These are phyloP conservation scores for Xylariaceae sp. DNA, from an alignment of 2,329 filamentous ascomycete species.

Conservation along the genomic window DNA sequence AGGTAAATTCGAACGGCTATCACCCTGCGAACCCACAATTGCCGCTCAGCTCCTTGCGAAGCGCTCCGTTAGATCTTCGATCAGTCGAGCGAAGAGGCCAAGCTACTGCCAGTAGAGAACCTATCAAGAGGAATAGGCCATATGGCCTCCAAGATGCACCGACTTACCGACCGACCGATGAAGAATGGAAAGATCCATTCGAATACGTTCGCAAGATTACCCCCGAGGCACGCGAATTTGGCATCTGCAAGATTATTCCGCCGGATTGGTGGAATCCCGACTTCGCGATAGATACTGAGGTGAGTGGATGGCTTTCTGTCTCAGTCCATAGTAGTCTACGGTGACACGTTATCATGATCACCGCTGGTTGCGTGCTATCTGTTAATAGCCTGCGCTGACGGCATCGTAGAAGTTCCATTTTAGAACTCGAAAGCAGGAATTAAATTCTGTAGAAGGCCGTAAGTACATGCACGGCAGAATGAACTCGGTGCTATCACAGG, in stretches of 20 bases:
- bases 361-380: neutral
- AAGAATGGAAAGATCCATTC: conserved; percentile 93
- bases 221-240: conserved; percentile 82
- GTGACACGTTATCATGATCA: neutral
- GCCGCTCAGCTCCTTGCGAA: conserved; percentile 59
- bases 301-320: conserved; percentile 46
- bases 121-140: conserved; percentile 74
- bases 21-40: conserved; percentile 53
- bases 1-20: conserved; percentile 57
- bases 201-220: conserved; percentile 92
- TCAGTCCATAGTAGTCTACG: neutral
- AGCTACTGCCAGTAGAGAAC: conserved; percentile 73
- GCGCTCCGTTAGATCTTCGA: conserved; percentile 73
- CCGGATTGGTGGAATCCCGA: conserved; percentile 92
- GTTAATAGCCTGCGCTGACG: conserved; percentile 14
- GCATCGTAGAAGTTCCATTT: conserved; percentile 85
- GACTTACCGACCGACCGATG: conserved; percentile 84
- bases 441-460: conserved; percentile 99
- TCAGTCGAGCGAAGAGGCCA: conserved; percentile 92
- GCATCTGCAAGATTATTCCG: conserved; percentile 94
- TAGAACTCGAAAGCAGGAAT: conserved; percentile 89
- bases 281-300: conserved; percentile 96
- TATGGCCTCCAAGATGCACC: conserved; percentile 89
- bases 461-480: conserved; percentile 43
- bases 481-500: conserved; percentile 8